A percentile compares a stretch with the other conserved stretches of the same genome.
Evolutionary conservation across 768 basidiomycete species (phyloP).

Genomic region (Clavulina sp.): DNA sequence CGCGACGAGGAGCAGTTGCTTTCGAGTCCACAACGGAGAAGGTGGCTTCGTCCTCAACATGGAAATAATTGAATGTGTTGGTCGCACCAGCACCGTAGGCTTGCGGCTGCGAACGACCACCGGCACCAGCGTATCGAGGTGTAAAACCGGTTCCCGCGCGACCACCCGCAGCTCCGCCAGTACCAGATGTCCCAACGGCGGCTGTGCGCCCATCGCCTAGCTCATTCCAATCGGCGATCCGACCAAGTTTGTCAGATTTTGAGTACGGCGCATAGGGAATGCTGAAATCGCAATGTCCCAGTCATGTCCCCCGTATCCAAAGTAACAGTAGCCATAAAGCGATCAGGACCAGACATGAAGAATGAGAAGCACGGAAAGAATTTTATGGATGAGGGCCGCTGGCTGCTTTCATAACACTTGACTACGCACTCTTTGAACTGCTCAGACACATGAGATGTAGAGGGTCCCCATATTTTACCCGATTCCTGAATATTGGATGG

Average conservation of each 20-base stretch:
- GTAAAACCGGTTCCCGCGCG: too few relatives aligned
- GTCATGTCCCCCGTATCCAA: too few relatives aligned
- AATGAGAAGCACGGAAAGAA: neutral
- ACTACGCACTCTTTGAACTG: constrained; percentile 66
- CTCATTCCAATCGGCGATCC: constrained; percentile 97
- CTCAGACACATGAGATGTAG: constrained; percentile 64
- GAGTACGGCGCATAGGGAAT: constrained; percentile 98
- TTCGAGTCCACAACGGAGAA: constrained; percentile 95
- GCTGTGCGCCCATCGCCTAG: constrained; percentile 27
- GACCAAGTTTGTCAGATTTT: constrained; percentile 95
- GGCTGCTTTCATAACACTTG: too few relatives aligned
- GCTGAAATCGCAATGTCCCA: constrained; percentile 15
- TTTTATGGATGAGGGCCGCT: neutral
- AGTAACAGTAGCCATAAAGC: too few relatives aligned
- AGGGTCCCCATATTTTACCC: constrained; percentile 86
- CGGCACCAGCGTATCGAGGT: neutral
- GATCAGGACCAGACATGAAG: too few relatives aligned
- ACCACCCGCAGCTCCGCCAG: constrained; percentile 14
- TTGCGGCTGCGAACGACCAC: constrained; percentile 48
- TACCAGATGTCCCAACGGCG: constrained; percentile 27
- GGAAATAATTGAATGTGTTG: constrained; percentile 90
- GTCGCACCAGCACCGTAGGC: constrained; percentile 83
- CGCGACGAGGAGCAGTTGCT: constrained; percentile 47
- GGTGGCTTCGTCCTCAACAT: constrained; percentile 92
- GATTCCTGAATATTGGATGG: constrained; percentile 86